Evolutionary conservation across 129 eudicot genomes (phyloP).

Genomic region (Escallonia herrerae): DNA sequence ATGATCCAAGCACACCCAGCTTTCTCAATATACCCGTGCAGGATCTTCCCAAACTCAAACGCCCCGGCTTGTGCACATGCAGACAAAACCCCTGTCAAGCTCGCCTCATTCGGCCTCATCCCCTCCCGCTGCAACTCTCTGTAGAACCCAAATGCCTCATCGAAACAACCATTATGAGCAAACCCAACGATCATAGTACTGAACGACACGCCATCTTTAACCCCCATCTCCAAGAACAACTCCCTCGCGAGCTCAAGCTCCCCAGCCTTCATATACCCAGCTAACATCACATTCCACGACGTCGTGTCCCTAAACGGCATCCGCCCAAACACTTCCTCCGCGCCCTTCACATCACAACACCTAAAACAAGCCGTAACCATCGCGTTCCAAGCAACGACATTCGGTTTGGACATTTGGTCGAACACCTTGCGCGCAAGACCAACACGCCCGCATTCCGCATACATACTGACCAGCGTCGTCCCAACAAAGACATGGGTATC

Average conservation of each 20-base stretch:
- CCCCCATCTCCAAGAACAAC: conserved; percentile 20
- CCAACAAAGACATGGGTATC: conserved; percentile 37
- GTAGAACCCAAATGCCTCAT: conserved; percentile 34
- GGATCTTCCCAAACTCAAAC: conserved; percentile 25
- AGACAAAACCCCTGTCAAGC: conserved; percentile 32
- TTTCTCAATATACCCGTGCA: conserved; percentile 28
- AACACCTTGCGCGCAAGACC: conserved; percentile 27
- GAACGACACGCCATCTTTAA: conserved; percentile 32
- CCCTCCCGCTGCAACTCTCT: conserved; percentile 17
- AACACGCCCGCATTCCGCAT: conserved; percentile 27
- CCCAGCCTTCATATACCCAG: conserved; percentile 28
- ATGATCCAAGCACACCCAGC: conserved; percentile 20
- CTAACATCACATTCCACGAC: conserved; percentile 20
- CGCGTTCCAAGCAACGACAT: conserved; percentile 38
- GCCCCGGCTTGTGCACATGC: conserved; percentile 40
- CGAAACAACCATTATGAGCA: conserved; percentile 28
- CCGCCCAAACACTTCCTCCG: conserved; percentile 14
- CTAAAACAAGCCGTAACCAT: conserved; percentile 31
- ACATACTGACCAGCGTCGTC: conserved; percentile 34
- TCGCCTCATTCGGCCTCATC: conserved; percentile 23
- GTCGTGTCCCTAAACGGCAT: conserved; percentile 28
- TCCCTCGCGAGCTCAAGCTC: conserved; percentile 20
- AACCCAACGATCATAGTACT: conserved; percentile 40
- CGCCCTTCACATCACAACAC: conserved; percentile 30
- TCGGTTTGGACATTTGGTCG: conserved; percentile 32